Conservation (phyloP, 441 rosid species). For the Erodium moschatum region DNA sequence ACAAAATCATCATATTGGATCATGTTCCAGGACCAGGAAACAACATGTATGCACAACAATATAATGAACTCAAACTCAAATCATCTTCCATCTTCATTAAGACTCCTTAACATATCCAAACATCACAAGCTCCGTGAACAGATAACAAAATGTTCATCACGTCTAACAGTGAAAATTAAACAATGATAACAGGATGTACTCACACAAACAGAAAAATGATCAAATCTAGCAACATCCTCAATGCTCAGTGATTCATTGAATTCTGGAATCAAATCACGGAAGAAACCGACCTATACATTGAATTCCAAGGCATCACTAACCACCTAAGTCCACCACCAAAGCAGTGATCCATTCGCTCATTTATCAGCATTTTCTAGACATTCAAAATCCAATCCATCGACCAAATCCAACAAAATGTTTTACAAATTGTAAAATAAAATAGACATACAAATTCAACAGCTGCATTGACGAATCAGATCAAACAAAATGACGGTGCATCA, state of each 20-base stretch:
- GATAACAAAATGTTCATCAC: not conserved
- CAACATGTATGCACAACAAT: too few relatives aligned
- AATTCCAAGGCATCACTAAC: not conserved
- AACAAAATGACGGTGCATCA: not conserved
- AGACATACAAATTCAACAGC: not conserved
- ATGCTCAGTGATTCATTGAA: too few relatives aligned
- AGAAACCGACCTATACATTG: not conserved
- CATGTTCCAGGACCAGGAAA: too few relatives aligned
- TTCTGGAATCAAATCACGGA: too few relatives aligned
- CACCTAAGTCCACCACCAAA: too few relatives aligned
- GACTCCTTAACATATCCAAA: not conserved
- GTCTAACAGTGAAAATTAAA: not conserved
- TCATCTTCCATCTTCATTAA: too few relatives aligned
- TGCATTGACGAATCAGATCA: not conserved
- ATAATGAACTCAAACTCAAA: too few relatives aligned
- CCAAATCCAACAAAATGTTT: not conserved
- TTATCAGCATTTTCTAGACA: not conserved
- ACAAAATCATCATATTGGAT: too few relatives aligned
- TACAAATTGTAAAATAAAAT: not conserved
- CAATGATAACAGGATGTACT: not conserved
- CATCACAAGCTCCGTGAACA: not conserved
- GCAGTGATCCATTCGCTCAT: not conserved
- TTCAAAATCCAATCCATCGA: not conserved
- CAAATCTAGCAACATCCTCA: slow-evolving; percentile 2
- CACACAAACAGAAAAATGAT: not conserved